phyloP scores from a whole-genome alignment of 2,329 filamentous ascomycete species.

The Colletotrichum aenigma region DNA sequence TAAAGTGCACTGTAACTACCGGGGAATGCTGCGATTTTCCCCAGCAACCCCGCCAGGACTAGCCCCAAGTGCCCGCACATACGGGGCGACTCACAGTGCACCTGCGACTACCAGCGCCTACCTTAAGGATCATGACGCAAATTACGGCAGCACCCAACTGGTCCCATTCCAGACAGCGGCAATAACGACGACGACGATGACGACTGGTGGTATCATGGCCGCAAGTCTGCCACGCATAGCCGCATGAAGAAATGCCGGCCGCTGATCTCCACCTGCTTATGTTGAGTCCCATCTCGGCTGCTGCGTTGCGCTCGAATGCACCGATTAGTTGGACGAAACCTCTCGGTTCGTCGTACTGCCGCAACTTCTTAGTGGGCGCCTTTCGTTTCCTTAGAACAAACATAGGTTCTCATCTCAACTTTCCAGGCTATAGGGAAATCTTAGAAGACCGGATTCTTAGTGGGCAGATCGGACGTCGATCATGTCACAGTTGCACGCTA shows the following conservation, averaged over 20 bases:
- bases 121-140: not conserved
- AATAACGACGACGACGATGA: not conserved
- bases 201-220: not conserved
- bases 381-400: too few species aligned
- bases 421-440: too few species aligned
- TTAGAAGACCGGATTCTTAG: too few species aligned
- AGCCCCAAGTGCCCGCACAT: not conserved
- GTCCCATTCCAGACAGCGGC: not conserved
- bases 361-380: too few species aligned
- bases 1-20: too few species aligned
- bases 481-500: not conserved
- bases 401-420: too few species aligned
- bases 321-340: too few species aligned
- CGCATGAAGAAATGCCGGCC: not conserved
- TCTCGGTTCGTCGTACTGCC: too few species aligned
- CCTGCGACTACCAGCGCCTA: not conserved
- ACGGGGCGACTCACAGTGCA: not conserved
- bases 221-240: not conserved
- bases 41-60: not conserved
- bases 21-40: too few species aligned
- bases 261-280: too few species aligned
- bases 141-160: not conserved
- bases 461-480: not conserved
- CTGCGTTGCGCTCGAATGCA: too few species aligned
- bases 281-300: too few species aligned